These are phyloP conservation scores for Senecio squalidus DNA, from an alignment of 140 eudicot species.

Conservation along the genomic window DNA sequence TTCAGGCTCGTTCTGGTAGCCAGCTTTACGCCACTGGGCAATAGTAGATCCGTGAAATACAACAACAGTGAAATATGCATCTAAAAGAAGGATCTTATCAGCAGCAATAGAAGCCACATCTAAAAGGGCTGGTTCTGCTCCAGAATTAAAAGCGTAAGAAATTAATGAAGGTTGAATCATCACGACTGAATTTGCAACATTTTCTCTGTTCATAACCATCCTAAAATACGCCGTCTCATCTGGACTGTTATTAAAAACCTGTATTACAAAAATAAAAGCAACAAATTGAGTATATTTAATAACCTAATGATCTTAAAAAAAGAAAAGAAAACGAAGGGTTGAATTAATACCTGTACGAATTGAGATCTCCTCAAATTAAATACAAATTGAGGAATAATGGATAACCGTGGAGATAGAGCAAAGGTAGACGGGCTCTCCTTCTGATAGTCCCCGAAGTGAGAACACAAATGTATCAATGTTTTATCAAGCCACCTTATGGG, in stretches of 20 bases:
- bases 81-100: constrained; percentile 84
- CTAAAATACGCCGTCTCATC: constrained; percentile 99
- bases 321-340: too few relatives aligned
- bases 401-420: constrained; percentile 77
- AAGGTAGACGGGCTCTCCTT: constrained; percentile 91
- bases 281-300: not conserved
- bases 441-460: constrained; percentile 92
- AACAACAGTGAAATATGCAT: constrained; percentile 83
- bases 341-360: constrained; percentile 70
- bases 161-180: constrained; percentile 98
- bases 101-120: constrained; percentile 93
- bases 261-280: not conserved
- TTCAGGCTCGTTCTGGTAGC: constrained; percentile 86
- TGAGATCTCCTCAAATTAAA: constrained; percentile 90
- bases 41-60: constrained; percentile 90
- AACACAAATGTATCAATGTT: constrained; percentile 82
- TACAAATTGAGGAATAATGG: constrained; percentile 93
- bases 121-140: constrained; percentile 88
- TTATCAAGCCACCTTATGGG: constrained; percentile 98
- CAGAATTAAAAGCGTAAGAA: constrained; percentile 85
- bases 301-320: not conserved
- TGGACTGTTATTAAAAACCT: constrained; percentile 97
- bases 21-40: constrained; percentile 99
- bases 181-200: constrained; percentile 95
- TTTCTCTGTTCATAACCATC: constrained; percentile 93